Evolutionary conservation across 2,329 filamentous ascomycete genomes (phyloP), one percentile per base, ranked within the genome.

Genomic region (Didymellaceae sp.): DNA sequence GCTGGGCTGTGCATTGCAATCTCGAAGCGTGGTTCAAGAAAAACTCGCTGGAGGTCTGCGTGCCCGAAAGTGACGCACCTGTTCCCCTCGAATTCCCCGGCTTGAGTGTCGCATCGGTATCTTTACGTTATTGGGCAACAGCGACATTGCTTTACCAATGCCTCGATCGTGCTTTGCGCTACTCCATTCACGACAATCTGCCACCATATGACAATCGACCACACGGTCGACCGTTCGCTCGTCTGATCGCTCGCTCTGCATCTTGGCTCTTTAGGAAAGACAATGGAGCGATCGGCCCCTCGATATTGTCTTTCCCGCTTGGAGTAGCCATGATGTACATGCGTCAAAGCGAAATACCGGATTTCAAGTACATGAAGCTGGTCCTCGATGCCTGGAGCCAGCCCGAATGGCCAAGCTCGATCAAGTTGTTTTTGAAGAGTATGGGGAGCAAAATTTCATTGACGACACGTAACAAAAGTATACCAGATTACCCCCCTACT

Each of bases 91-190:
- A 33, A 1, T 65, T 68, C 16, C 45, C 59, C 6, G 52, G 54
- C 16, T 35, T 63, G 11, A 34, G 53, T 10, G 42, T 50, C 4
- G 66, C 62, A 1, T 59, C 57, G 9, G 39, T 66, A 11, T 59
- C 65, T 0, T 17, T 62, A 14, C 44, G 56, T 7, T 70, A 69
- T 52, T 71, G 66, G 65, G 46, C 62, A 1, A 57, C 45, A 6
- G 54, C 53, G 18, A 55, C 67, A 5, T 30, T 64, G 3, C 39
- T 68, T 0, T 70, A 67, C 45, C 52, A 56, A 14, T 32, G 39
- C 5, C 57, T 67, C 10, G 62, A 63, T 28, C 52, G 46, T 7
- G 54, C 47, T 6, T 45, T 44, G 6, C 52, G 52, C 17, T 59
- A 56, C 25, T 45, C 52, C 1, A 18, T 34, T 0, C 42, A 49